Evolutionary conservation across 1,284 basidiomycete species (phyloP).

Genomic region (Microbotryum violaceum): DNA sequence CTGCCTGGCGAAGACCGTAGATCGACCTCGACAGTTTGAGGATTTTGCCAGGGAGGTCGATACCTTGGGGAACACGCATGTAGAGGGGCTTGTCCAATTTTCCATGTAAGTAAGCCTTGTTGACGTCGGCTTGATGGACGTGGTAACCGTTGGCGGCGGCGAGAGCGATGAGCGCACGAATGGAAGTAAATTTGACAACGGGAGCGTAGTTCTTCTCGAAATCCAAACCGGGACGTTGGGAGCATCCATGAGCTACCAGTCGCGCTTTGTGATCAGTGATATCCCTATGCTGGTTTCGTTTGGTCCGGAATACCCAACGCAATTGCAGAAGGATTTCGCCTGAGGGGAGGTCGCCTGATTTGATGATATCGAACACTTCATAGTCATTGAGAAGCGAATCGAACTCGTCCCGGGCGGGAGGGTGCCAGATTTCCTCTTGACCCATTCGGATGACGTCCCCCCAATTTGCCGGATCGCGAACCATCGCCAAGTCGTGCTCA

Average conservation of each 20-base stretch:
- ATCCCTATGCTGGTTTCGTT: conserved; percentile 40
- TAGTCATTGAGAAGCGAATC: background rate
- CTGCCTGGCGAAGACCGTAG: conserved; percentile 46
- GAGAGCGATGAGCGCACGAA: conserved; percentile 42
- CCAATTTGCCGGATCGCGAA: too few relatives aligned
- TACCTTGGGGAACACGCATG: conserved; percentile 39
- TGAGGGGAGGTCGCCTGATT: conserved; percentile 20
- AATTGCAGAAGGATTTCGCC: conserved; percentile 36
- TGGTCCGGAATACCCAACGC: conserved; percentile 44
- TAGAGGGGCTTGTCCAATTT: conserved; percentile 44
- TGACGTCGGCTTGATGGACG: conserved; percentile 45
- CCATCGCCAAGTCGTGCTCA: too few relatives aligned
- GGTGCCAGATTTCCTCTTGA: background rate
- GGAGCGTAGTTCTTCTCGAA: conserved; percentile 46
- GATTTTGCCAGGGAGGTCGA: conserved; percentile 9
- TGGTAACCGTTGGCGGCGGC: conserved; percentile 40
- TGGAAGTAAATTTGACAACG: conserved; percentile 40
- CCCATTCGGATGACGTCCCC: too few relatives aligned
- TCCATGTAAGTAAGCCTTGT: conserved; percentile 45
- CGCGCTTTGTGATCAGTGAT: conserved; percentile 42
- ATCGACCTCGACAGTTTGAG: conserved; percentile 27
- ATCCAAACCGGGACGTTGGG: conserved; percentile 44
- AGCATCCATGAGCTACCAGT: conserved; percentile 46
- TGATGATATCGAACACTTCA: background rate
- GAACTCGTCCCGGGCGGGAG: background rate